Conservation (phyloP, 2,329 filamentous ascomycete genomes). For the Hymenoscyphus linearis region DNA sequence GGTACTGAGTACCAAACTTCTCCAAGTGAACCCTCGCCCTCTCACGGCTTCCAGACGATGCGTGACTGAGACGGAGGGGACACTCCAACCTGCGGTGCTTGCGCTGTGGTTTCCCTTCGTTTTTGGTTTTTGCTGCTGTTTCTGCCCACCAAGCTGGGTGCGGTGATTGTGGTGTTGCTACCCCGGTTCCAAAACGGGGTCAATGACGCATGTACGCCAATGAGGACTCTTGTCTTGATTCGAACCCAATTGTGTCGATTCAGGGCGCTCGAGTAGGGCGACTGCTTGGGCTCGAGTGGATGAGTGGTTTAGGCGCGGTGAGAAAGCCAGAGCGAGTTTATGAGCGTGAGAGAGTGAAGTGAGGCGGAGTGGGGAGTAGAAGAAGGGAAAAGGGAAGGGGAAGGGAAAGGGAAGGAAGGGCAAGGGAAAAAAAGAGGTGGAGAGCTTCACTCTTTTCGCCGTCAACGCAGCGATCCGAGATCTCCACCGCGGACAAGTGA, state of each 20-base stretch:
- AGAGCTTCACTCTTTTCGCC: background rate
- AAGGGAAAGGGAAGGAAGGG: background rate
- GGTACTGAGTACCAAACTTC: background rate
- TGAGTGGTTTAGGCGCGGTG: background rate
- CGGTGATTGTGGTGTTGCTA: background rate
- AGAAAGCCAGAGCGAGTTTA: background rate
- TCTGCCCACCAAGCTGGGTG: too few species aligned
- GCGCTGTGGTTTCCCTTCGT: too few species aligned
- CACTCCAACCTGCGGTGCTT: too few species aligned
- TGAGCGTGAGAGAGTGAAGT: background rate
- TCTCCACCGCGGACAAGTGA: background rate
- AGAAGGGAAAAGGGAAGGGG: background rate
- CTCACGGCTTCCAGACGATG: too few species aligned
- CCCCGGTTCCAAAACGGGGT: background rate
- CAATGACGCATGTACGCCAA: background rate
- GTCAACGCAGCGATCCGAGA: background rate
- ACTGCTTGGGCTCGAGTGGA: too few species aligned
- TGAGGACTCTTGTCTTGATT: background rate
- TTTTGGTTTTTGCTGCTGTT: too few species aligned
- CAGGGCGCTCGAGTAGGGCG: background rate
- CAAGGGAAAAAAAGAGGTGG: background rate
- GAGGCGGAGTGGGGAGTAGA: background rate
- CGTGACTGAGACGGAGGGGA: too few species aligned
- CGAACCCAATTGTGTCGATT: background rate
- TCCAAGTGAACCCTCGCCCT: background rate